Evolutionary conservation across 352 stramenopile species (phyloP), one percentile per base, ranked within the genome.

Genomic region (Hyaloperonospora brassicae): DNA sequence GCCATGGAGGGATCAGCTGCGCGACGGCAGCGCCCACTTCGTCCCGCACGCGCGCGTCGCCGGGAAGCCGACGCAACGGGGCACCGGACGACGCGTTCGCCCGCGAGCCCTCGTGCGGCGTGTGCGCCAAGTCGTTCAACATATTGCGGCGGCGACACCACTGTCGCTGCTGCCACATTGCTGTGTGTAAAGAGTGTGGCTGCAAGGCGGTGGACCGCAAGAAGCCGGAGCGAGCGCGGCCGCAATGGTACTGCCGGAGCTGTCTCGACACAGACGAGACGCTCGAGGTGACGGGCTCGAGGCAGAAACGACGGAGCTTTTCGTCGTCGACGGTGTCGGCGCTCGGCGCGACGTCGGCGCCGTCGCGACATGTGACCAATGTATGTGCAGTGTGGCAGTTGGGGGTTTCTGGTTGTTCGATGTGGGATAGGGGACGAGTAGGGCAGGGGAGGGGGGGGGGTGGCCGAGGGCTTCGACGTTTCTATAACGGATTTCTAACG

Each of bases 161-260:
- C 67, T 93, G 84, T 57, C 84, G 84, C 51, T 74, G 70, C 34
- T 93, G 84, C 61, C 79, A 90, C 67, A 76, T 91, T 54, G 80
- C 83, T 4, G 67, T 93, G 2, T 93, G 83, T 54, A 93, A 91
- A 58, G 80, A 91, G 45, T 93, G 83, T 51, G 81, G 80, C 0
- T 62, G 70, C 55, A 93, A 93, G 59, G 83, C 80, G 24, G 54
- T 93, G 22, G 79, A 90, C 66, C 60, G 71, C 25, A 72, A 71
- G 39, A 73, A 72, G n/a, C 50, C 62, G 8, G 79, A 85, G 39
- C 68, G 78, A 11, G 47, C 50, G 46, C 72, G 76, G 40, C 68
- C 81, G 51, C 83, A 93, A 54, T 93, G 83, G 83, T 87, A 89
- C 67, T 93, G 83, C 27, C 64, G 73, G 38, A 47, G 50, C 31